These are phyloP conservation scores for Termitomyces sp. DNA, from an alignment of 768 basidiomycete genomes.

Conservation along the genomic window DNA sequence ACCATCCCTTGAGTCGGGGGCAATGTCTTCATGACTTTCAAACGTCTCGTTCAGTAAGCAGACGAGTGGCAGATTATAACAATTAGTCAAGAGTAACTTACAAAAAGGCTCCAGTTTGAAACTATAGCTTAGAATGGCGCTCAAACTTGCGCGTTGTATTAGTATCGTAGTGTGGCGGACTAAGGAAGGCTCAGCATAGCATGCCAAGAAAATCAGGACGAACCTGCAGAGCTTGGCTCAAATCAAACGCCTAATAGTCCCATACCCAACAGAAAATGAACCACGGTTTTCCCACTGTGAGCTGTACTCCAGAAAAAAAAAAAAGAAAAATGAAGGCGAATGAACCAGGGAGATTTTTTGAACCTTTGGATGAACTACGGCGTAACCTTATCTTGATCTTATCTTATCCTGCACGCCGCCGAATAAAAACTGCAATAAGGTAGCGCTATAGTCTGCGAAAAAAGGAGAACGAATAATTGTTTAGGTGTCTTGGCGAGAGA, in stretches of 20 bases:
- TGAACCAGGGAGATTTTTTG: no score
- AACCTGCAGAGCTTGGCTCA: background rate
- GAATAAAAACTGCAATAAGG: no score
- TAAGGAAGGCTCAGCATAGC: background rate
- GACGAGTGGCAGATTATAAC: background rate
- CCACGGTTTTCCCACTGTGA: no score
- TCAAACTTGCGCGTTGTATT: background rate
- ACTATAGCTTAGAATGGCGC: background rate
- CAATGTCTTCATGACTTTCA: background rate
- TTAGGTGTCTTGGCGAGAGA: no score
- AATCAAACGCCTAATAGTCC: background rate
- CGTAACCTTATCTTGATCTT: no score
- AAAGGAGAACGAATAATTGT: no score
- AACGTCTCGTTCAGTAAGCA: background rate
- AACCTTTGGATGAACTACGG: background rate
- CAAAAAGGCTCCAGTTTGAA: no score
- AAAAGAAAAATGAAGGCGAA: no score
- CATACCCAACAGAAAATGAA: background rate
- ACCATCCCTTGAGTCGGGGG: background rate
- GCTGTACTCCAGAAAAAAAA: no score
- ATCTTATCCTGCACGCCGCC: no score
- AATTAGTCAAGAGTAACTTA: background rate
- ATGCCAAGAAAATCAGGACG: background rate
- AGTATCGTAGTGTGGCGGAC: background rate
- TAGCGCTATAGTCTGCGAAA: no score